Evolutionary conservation across 345 rosid genomes (phyloP).

Genomic region (Linum trigynum): DNA sequence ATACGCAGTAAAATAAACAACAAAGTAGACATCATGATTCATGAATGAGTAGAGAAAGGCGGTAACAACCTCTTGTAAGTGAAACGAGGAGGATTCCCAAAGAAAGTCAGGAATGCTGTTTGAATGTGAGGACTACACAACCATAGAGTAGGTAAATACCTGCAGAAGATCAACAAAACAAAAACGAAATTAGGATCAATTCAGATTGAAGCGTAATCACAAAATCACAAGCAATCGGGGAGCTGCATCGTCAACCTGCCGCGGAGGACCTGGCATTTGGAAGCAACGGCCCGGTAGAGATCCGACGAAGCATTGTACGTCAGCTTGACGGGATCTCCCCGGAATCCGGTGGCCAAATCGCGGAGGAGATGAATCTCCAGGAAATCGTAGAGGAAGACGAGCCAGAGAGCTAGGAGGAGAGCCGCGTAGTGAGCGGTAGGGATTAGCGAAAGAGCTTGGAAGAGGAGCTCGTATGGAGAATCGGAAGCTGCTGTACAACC

Average conservation of each 20-base stretch:
- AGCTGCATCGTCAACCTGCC: constrained; percentile 20
- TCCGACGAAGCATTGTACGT: constrained; percentile 23
- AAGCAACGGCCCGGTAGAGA: constrained; percentile 27
- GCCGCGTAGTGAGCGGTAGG: constrained; percentile 25
- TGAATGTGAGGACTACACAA: constrained; percentile 40
- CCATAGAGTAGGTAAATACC: constrained; percentile 37
- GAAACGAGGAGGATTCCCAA: constrained; percentile 27
- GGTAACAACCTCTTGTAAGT: constrained; percentile 17
- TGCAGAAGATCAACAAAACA: constrained; percentile 1
- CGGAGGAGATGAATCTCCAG: constrained; percentile 30
- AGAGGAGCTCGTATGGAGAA: constrained; percentile 34
- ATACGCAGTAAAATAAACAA: too few species aligned
- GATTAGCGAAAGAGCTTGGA: constrained; percentile 22
- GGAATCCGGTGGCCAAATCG: constrained; percentile 21
- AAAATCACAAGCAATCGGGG: neutral
- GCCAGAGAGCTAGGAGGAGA: neutral
- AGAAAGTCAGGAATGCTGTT: constrained; percentile 26
- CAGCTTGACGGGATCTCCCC: constrained; percentile 26
- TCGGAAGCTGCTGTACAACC: neutral
- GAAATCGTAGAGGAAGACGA: constrained; percentile 28
- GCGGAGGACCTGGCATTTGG: constrained; percentile 27
- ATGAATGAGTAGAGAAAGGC: neutral
- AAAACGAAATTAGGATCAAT: neutral
- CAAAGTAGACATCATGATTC: too few species aligned
- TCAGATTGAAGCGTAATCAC: neutral